phyloP scores from a whole-genome alignment of 371 early-diverging fungal genomes.

The Lichtheimia ornata region DNA sequence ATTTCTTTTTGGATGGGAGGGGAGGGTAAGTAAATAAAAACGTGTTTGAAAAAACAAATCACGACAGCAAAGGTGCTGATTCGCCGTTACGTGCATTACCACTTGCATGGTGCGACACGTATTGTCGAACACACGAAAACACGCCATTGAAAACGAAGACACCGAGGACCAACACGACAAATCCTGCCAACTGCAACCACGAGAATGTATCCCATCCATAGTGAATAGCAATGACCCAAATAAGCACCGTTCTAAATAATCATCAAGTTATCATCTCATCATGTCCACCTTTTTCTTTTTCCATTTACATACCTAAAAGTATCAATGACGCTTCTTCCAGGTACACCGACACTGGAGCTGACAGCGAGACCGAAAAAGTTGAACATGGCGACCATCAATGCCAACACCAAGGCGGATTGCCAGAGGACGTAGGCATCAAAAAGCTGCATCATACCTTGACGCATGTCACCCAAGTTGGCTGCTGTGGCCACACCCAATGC shows the following conservation, averaged over 20 bases:
- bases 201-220: slow-evolving; percentile 46
- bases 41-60: not conserved
- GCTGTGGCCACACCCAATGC: slow-evolving; percentile 24
- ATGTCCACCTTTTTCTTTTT: no score
- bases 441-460: slow-evolving; percentile 26
- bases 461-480: slow-evolving; percentile 27
- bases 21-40: not conserved
- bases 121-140: slow-evolving; percentile 23
- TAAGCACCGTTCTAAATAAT: slow-evolving; percentile 35
- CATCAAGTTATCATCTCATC: no score
- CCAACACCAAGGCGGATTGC: slow-evolving; percentile 40
- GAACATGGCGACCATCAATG: slow-evolving; percentile 45
- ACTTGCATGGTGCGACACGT: slow-evolving; percentile 19
- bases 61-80: slow-evolving; percentile 39
- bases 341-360: slow-evolving; percentile 39
- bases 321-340: slow-evolving; percentile 46
- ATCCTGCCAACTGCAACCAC: slow-evolving; percentile 39
- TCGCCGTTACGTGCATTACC: slow-evolving; percentile 25
- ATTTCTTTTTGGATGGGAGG: not conserved
- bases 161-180: slow-evolving; percentile 32
- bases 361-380: slow-evolving; percentile 50
- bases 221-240: slow-evolving; percentile 44
- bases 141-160: slow-evolving; percentile 48
- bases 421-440: slow-evolving; percentile 25
- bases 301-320: slow-evolving; percentile 30